A percentile compares a stretch with the other conserved stretches of the same genome.
Evolutionary conservation across 2,329 filamentous ascomycete species (phyloP).

Genomic region (Lasiodiplodia sp.): DNA sequence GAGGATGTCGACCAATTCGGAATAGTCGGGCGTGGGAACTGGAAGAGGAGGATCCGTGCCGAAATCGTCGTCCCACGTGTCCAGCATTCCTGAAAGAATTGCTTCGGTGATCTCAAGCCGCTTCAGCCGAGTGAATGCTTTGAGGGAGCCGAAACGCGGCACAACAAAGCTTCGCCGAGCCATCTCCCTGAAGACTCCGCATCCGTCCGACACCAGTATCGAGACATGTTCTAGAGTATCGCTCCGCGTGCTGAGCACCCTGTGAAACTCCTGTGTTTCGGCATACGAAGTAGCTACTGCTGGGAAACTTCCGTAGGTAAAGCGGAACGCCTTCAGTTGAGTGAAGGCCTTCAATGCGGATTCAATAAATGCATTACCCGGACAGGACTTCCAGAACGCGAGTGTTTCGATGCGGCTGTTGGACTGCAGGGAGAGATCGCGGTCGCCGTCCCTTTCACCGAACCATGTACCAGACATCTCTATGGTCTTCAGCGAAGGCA

Average conservation of each 20-base stretch:
- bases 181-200: not conserved
- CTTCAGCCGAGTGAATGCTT: not conserved
- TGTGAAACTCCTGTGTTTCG: not conserved
- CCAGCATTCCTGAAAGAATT: not conserved
- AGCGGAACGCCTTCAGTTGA: not conserved
- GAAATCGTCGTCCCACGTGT: not conserved
- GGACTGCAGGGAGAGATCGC: not conserved
- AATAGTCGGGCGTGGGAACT: not conserved
- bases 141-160: not conserved
- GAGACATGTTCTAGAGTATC: slow-evolving; percentile 14
- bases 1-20: not conserved
- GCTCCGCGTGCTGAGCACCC: not conserved
- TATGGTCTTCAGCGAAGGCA: slow-evolving; percentile 4
- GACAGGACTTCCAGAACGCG: not conserved
- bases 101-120: slow-evolving; percentile 1
- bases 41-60: not conserved
- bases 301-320: not conserved
- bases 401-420: not conserved
- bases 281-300: not conserved
- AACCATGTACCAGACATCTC: not conserved
- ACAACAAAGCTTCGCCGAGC: not conserved
- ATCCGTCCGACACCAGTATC: not conserved
- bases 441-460: slow-evolving; percentile 9
- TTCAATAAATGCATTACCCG: not conserved
- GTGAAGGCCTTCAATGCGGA: not conserved